phyloP scores from a whole-genome alignment of 2,329 filamentous ascomycete species.

The Blastomyces emzantsi region DNA sequence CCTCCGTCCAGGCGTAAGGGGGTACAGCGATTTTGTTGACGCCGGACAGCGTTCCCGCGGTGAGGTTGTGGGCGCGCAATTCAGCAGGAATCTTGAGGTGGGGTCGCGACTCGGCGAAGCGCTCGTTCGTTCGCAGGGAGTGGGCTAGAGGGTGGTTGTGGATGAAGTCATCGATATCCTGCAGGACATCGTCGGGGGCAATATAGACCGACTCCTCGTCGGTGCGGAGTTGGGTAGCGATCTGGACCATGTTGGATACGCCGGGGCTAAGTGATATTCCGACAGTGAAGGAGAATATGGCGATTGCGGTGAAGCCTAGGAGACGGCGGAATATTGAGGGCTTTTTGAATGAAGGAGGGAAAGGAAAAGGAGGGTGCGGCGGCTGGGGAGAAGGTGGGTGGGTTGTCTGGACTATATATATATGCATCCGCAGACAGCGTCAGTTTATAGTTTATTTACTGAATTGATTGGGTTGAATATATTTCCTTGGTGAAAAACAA shows the following conservation, averaged over 20 bases:
- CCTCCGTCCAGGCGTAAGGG: constrained; percentile 66
- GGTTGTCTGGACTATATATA: constrained; percentile 9
- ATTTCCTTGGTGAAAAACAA: no score
- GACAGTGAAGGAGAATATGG: constrained; percentile 26
- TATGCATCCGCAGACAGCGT: not conserved
- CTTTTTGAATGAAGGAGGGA: not conserved
- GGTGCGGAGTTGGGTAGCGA: constrained; percentile 40
- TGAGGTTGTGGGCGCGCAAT: constrained; percentile 66
- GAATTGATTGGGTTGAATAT: not conserved
- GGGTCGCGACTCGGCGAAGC: constrained; percentile 67
- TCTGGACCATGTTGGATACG: constrained; percentile 24
- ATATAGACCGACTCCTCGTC: constrained; percentile 68
- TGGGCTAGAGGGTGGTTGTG: constrained; percentile 63
- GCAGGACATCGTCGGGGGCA: constrained; percentile 44
- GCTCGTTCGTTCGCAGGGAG: constrained; percentile 57
- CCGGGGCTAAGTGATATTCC: constrained; percentile 25
- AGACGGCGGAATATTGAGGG: constrained; percentile 27
- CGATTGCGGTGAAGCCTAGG: constrained; percentile 31
- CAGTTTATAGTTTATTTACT: not conserved
- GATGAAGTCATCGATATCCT: constrained; percentile 63
- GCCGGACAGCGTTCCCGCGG: constrained; percentile 68
- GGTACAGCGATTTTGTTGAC: constrained; percentile 70
- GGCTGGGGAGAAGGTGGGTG: not conserved
- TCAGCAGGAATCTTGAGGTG: constrained; percentile 73
- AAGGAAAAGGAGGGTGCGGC: not conserved